Percentiles rank a stretch among this genome's conserved stretches.
phyloP scores from a whole-genome alignment of 1,284 basidiomycete genomes.

The Pterula multifida region DNA sequence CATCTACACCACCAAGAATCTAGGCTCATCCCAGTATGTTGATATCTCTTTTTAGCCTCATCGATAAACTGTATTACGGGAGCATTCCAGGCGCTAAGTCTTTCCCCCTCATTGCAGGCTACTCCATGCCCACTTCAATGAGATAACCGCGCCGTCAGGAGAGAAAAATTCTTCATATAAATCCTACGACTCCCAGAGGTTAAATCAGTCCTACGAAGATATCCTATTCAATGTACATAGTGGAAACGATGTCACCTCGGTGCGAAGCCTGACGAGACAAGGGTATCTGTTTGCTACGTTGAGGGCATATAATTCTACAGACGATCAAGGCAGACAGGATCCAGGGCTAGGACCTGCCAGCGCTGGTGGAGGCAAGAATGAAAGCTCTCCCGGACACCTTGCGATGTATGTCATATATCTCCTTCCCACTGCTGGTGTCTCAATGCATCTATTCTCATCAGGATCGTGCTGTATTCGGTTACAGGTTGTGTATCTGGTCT shows the following conservation, averaged over 20 bases:
- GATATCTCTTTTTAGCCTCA: constrained; percentile 51
- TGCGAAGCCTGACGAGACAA: background rate
- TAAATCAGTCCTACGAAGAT: constrained; percentile 38
- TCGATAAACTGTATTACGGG: constrained; percentile 25
- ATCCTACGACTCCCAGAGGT: constrained; percentile 43
- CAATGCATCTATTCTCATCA: constrained; percentile 14
- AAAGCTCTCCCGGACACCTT: constrained; percentile 18
- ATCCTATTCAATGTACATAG: constrained; percentile 39
- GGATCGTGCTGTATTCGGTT: constrained; percentile 81
- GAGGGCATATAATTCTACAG: constrained; percentile 54
- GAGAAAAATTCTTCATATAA: constrained; percentile 38
- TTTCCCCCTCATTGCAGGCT: background rate
- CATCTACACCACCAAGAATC: constrained; percentile 58
- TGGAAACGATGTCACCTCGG: constrained; percentile 26
- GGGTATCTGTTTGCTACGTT: constrained; percentile 62
- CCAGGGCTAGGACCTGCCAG: background rate
- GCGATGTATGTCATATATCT: constrained; percentile 45
- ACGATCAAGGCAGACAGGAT: constrained; percentile 5
- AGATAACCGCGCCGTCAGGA: background rate
- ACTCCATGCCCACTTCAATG: background rate
- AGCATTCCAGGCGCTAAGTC: too few species aligned
- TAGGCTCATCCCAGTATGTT: constrained; percentile 39
- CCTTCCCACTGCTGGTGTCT: background rate
- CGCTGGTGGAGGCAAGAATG: background rate
- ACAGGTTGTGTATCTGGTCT: constrained; percentile 76